Evolutionary conservation across 192 early-diverging fungal species (phyloP), one percentile per base, ranked within the genome.

Genomic region (Backusella liffmaniae): DNA sequence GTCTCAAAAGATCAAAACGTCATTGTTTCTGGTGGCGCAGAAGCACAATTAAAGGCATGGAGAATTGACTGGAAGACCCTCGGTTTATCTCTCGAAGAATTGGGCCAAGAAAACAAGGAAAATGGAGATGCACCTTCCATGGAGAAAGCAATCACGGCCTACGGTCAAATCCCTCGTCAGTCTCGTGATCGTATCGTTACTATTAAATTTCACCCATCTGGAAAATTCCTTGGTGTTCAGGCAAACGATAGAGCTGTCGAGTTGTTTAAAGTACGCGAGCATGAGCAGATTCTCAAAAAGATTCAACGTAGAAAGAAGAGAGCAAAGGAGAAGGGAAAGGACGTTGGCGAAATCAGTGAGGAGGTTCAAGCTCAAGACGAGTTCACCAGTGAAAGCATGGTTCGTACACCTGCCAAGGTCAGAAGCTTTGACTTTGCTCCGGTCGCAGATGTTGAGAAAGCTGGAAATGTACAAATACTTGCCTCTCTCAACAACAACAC

Each of bases 41-140:
- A 99, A 73, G 79, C 89, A 8, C 92, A 91, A 72, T 85, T 98
- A 73, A 92, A 92, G 67, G 93, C 97, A 21, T 99, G 97, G 97
- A 90, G 86, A 46, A 85, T 99, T 53, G 87, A 97, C 66, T 81
- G 86, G 29, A 79, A 82, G 37, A 79, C 86, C 13, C 77, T 95
- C 37, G 83, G 79, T 35, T 79, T 77, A 15, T 72, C 80, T 36
- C 67, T 81, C 10, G 76, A 85, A 34, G 93, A 89, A 39, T 77
- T 93, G 26, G 82, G 80, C 3, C 79, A 82, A 35, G 67, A 76
- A 44, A 34, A 66, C 44, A 26, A 35, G 8, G 56, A 66, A 36
- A 51, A 73, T 16, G 8, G 26, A 9, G 62, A 72, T 1, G 51
- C 66, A 37, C 68, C 77, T n/a, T 34, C 77, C 29, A 72, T 42